Evolutionary conservation across 441 rosid species (phyloP).

Genomic region (Mallotus repandus): DNA sequence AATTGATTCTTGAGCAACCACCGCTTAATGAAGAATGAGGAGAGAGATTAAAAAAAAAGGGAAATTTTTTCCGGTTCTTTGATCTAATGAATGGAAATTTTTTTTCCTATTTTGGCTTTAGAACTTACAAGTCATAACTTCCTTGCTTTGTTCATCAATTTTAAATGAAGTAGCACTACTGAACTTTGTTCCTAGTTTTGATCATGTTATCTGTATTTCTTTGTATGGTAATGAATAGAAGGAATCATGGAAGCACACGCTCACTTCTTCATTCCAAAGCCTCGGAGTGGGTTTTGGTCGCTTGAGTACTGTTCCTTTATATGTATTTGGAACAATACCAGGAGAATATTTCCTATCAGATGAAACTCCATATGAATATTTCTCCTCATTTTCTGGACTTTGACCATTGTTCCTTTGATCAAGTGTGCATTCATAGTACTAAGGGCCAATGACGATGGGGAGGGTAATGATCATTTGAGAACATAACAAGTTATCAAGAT

Average conservation of each 20-base stretch:
- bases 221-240: conserved; percentile 35
- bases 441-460: no score
- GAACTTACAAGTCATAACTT: background rate
- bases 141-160: background rate
- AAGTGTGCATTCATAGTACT: no score
- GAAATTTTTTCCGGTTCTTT: no score
- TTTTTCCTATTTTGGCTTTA: background rate
- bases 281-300: conserved; percentile 65
- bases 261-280: conserved; percentile 53
- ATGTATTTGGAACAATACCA: conserved; percentile 50
- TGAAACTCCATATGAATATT: conserved; percentile 41
- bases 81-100: background rate
- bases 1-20: no score
- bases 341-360: conserved; percentile 34
- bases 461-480: no score
- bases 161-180: background rate
- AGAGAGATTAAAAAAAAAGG: no score
- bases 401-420: conserved; percentile 45
- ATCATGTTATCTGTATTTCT: conserved; percentile 9
- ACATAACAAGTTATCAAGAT: conserved; percentile 16
- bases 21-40: no score
- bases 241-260: conserved; percentile 53
- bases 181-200: conserved; percentile 5
- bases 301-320: conserved; percentile 53
- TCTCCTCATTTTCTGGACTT: conserved; percentile 66